phyloP scores from a whole-genome alignment of 2,329 filamentous ascomycete species.

The Cercospora beticola region DNA sequence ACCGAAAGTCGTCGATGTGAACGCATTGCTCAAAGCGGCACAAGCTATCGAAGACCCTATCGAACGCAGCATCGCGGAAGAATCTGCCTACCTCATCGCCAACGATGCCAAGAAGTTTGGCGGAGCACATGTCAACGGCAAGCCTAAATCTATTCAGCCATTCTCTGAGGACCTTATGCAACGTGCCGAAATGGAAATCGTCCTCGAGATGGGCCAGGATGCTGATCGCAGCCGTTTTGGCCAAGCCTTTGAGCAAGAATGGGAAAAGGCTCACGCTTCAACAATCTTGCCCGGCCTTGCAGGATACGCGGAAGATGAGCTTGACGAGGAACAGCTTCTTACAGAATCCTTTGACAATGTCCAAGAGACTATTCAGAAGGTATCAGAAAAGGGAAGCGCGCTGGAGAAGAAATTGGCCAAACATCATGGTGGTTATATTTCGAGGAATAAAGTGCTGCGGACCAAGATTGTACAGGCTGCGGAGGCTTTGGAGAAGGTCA shows the following conservation, averaged over 20 bases:
- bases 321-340: constrained; percentile 67
- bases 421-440: constrained; percentile 85
- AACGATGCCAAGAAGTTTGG: constrained; percentile 78
- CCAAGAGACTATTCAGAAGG: constrained; percentile 69
- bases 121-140: constrained; percentile 63
- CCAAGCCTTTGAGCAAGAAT: constrained; percentile 43
- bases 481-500: constrained; percentile 71
- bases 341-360: constrained; percentile 71
- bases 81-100: constrained; percentile 76
- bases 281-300: constrained; percentile 71
- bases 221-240: constrained; percentile 48
- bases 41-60: constrained; percentile 61
- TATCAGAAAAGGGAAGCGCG: constrained; percentile 79
- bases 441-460: constrained; percentile 75
- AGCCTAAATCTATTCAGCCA: constrained; percentile 58
- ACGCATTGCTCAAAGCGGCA: constrained; percentile 64
- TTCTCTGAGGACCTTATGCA: constrained; percentile 72
- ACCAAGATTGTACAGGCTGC: constrained; percentile 73
- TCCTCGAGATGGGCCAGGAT: constrained; percentile 62
- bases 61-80: constrained; percentile 69
- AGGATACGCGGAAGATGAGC: constrained; percentile 72
- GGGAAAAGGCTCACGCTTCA: constrained; percentile 50
- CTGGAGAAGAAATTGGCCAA: constrained; percentile 90
- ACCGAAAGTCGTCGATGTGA: constrained; percentile 69
- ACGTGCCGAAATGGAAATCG: constrained; percentile 73